Evolutionary conservation across 306 rosid species (phyloP).

Genomic region (Gillenia trifoliata): DNA sequence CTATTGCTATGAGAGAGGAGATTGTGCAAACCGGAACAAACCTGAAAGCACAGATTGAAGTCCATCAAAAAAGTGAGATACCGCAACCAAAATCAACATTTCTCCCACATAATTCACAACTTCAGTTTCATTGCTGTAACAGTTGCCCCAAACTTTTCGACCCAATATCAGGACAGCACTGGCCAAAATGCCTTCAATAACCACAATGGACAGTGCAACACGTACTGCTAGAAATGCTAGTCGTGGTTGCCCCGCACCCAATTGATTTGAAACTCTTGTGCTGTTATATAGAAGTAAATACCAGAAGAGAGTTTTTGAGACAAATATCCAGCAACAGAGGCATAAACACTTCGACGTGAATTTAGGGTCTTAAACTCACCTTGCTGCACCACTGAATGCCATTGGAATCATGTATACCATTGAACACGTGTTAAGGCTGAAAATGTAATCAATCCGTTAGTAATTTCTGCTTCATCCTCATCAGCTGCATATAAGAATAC

Average conservation of each 20-base stretch:
- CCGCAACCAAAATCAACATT: constrained; percentile 32
- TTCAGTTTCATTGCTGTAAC: constrained; percentile 34
- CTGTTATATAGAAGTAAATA: constrained; percentile 5
- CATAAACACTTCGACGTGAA: not conserved
- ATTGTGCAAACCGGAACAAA: not conserved
- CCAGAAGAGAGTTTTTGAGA: not conserved
- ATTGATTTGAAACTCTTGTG: constrained; percentile 40
- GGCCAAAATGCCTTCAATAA: constrained; percentile 20
- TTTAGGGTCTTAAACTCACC: constrained; percentile 17
- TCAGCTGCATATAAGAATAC: too few relatives aligned
- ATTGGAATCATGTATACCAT: constrained; percentile 41
- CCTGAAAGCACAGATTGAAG: constrained; percentile 41
- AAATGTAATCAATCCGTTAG: not conserved
- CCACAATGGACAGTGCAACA: constrained; percentile 29
- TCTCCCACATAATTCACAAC: constrained; percentile 33
- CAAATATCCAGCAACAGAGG: not conserved
- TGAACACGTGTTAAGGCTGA: constrained; percentile 40
- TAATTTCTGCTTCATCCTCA: not conserved
- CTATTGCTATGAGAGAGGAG: not conserved
- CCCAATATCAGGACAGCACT: constrained; percentile 27
- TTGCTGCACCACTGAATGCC: constrained; percentile 35
- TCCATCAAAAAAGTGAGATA: constrained; percentile 43
- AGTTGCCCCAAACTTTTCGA: constrained; percentile 38
- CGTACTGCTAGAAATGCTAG: constrained; percentile 22
- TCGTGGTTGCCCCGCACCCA: constrained; percentile 37